Base-by-base conservation (phyloP, 176 grass and related monocot genomes). In the Musa acuminata region DNA sequence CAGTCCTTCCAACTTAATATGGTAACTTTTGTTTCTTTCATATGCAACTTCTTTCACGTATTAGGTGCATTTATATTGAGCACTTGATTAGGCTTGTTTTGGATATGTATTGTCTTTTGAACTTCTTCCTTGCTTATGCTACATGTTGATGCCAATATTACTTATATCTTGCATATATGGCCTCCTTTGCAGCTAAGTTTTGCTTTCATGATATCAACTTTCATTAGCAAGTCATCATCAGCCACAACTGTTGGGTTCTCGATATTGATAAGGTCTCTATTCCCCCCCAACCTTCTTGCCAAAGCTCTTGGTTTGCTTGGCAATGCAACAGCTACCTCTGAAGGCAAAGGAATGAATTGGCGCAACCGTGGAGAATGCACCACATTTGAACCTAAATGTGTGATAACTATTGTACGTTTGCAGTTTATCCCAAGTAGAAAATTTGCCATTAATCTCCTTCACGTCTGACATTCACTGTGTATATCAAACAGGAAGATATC, bases 1-100 rank as follows among this genome's bases (percentile, higher is more conserved):
- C n/a, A n/a, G n/a, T n/a, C n/a, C 54, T 98, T 98, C 80, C 95
- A 98, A 72, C 80, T 98, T 75, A 93, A 98, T 71, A 98, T 98
- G 95, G 95, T 98, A 89, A 76, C 21, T 19, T 55, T 69, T 2
- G 3, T 20, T 29, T 74, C 9, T 57, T 9, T 6, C 1, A 12
- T 0, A 20, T 48, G 17, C 8, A 23, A 13, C 20, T 53, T 52
- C 21, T 21, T 21, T 72, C n/a, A 24, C 14, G 11, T 72, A 25
- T 62, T 62, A 62, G 4, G 13, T 23, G 50, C 13, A n/a, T 52
- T 9, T 53, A 35, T 14, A 1, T 12, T 67, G 12, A 48, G 65
- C 24, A 35, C 14, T 67, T 35, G 24, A 71, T 22, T 52, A 10
- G 74, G 52, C 25, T 48, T 58, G 5, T 78, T 64, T 19, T 74